These are phyloP conservation scores for Chaetothyriales sp. DNA, from an alignment of 2,329 filamentous ascomycete genomes.

Conservation along the genomic window DNA sequence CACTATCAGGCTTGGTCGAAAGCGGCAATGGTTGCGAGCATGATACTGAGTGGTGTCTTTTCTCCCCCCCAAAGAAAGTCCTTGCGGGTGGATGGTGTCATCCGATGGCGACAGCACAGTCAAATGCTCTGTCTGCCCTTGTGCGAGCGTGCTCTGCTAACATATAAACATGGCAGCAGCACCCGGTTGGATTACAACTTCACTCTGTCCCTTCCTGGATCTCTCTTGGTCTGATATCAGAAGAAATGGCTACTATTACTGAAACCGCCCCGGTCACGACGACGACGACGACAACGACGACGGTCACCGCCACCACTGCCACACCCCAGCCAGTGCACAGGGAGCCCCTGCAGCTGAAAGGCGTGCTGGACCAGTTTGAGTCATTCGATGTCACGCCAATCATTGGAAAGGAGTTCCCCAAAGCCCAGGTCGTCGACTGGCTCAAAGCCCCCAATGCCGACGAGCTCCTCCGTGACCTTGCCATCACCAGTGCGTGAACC, in stretches of 20 bases:
- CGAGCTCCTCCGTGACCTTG: conserved; percentile 50
- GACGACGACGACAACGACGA: too few relatives aligned
- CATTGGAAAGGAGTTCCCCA: conserved; percentile 29
- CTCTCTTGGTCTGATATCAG: background rate
- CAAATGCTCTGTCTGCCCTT: background rate
- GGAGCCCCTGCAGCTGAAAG: conserved; percentile 25
- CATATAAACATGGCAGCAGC: background rate
- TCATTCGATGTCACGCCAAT: conserved; percentile 30
- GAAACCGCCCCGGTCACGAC: background rate
- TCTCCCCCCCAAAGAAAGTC: too few relatives aligned
- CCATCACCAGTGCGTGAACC: conserved; percentile 43
- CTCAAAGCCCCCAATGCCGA: conserved; percentile 48
- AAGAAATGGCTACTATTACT: background rate
- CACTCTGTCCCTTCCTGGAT: background rate
- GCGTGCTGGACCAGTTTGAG: conserved; percentile 29
- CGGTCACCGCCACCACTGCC: background rate
- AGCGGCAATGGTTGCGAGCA: background rate
- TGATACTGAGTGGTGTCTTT: background rate
- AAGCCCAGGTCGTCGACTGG: conserved; percentile 28
- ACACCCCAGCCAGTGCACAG: background rate
- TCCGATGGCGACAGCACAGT: background rate
- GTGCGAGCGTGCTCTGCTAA: too few relatives aligned
- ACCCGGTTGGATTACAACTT: background rate
- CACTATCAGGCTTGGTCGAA: background rate
- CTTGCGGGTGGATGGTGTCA: background rate